Base-by-base conservation (phyloP, 2,329 filamentous ascomycete genomes). In the Colletotrichum tamarilloi region DNA sequence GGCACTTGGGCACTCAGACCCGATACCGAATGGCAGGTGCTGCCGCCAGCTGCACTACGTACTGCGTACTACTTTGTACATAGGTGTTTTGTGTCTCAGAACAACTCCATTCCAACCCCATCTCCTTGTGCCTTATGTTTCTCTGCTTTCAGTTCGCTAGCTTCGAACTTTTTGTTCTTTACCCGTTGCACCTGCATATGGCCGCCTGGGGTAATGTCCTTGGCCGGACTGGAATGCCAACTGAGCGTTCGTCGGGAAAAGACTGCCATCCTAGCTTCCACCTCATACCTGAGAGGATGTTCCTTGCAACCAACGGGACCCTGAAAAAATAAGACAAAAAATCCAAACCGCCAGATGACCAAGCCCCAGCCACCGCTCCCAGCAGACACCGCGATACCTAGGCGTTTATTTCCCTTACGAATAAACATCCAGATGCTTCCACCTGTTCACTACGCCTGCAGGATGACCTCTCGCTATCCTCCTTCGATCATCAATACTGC, bases 241-340 rank as follows among this genome's bases (percentile, higher is more conserved):
- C 42, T 66, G 62, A 35, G 57, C 28, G 62, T 62, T 11, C 24
- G 6, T 55, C 58, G 49, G 55, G 30, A 52, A 52, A 46, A 67
- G 53, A 49, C n/a, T 24, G 58, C 28, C 64, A 56, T 68, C 69
- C 67, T 55, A 66, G 67, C 60, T 55, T 4, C 22, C 60, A 16
- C 67, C 46, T 70, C 24, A 38, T 53, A 46, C 35, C 60, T 53
- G 52, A 62, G 55, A 65, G 71, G 60, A 71, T 73, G 26, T 70
- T 73, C 71, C 71, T 62, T 73, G 71, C 56, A 49, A 22, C 42
- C 22, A 4, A 28, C 30, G 26, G 56, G 71, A 71, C 71, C 71
- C 71, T 73, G 67, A 70, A 70, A 65, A 60, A 49, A n/a, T n/a
- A 11, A 49, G 42, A 49, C 42, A 49, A 49, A 58, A 57, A 30